Percentiles rank a stretch among this genome's conserved stretches.
These are phyloP conservation scores for Bolboschoenoplectus hybrid DNA, from an alignment of 202 grass and related monocot species.

Conservation along the genomic window DNA sequence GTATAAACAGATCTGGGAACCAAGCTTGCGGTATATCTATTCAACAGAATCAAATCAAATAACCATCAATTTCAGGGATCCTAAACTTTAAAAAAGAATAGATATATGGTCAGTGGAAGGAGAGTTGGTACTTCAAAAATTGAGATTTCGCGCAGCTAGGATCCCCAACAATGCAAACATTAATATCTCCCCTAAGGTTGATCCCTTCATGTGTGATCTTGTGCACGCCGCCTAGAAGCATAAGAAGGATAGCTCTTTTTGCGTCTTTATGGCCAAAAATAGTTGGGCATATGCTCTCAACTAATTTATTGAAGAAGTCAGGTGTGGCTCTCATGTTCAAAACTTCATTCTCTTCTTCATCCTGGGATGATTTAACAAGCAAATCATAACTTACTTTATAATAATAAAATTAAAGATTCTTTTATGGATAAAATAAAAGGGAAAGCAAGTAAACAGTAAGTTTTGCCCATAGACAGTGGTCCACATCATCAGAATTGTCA, in stretches of 20 bases:
- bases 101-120: conserved; percentile 35
- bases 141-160: conserved; percentile 99
- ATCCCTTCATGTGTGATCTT: conserved; percentile 99
- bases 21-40: conserved; percentile 73
- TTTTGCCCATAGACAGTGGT: neutral
- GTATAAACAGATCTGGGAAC: conserved; percentile 98
- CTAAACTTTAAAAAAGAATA: neutral
- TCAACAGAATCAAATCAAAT: conserved; percentile 30
- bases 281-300: conserved; percentile 94
- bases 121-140: conserved; percentile 86
- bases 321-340: conserved; percentile 86
- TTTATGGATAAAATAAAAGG: neutral
- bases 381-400: neutral
- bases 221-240: conserved; percentile 98
- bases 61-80: neutral
- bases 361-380: conserved; percentile 45
- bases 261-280: conserved; percentile 99
- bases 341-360: conserved; percentile 94
- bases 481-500: conserved; percentile 5
- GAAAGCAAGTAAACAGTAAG: neutral
- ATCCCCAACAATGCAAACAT: conserved; percentile 98
- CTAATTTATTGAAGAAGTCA: conserved; percentile 98
- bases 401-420: neutral
- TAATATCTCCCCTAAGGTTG: conserved; percentile 97
- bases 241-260: conserved; percentile 88